phyloP scores from a whole-genome alignment of 306 rosid species.

The Leucaena leucocephala region DNA sequence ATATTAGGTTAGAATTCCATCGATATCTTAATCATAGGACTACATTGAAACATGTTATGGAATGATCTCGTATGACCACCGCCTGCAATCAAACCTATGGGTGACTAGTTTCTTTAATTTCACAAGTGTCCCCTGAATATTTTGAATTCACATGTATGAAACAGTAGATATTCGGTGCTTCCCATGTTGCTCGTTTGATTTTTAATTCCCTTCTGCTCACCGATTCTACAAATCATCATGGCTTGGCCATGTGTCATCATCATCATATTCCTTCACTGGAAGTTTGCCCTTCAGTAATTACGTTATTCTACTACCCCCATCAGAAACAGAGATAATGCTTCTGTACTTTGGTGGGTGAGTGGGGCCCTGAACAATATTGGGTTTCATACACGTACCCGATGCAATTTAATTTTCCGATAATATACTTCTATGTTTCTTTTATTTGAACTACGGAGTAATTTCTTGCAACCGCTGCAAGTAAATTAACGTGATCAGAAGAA shows the following conservation, averaged over 20 bases:
- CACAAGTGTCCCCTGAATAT: not conserved
- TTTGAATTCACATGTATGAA: not conserved
- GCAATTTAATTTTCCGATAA: not conserved
- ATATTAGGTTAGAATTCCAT: not conserved
- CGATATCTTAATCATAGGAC: not conserved
- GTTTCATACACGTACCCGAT: not conserved
- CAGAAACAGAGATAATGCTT: not conserved
- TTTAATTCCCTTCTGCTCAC: not conserved
- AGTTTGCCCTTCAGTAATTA: not conserved
- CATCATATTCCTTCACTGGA: not conserved
- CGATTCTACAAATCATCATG: not conserved
- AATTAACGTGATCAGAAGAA: not conserved
- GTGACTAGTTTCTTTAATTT: not conserved
- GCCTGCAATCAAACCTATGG: not conserved
- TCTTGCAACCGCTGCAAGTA: not conserved
- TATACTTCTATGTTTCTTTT: not conserved
- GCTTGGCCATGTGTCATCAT: not conserved
- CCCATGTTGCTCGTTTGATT: not conserved
- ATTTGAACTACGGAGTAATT: not conserved
- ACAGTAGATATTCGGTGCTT: not conserved
- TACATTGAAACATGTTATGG: not conserved
- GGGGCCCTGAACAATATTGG: not conserved
- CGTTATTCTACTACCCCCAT: not conserved
- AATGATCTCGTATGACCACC: not conserved
- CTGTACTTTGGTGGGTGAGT: not conserved